Base-by-base conservation (phyloP, 148 eudicot genomes). In the Polygonum maritimum region DNA sequence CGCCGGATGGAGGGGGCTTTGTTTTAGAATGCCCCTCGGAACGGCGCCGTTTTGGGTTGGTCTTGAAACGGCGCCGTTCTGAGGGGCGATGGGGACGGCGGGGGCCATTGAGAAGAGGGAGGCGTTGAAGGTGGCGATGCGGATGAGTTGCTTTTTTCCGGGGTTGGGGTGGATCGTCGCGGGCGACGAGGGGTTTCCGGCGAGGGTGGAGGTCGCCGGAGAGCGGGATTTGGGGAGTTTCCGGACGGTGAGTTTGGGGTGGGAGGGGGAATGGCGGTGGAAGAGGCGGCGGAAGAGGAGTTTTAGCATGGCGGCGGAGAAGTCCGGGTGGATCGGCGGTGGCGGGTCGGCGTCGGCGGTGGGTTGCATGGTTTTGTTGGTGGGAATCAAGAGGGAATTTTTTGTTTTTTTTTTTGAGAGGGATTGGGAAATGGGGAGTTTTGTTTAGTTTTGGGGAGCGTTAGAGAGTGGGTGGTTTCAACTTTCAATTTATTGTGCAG, bases 41-140 rank as follows among this genome's bases (percentile, higher is more conserved):
- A 6, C 47, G 47, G 47, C 47, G 8, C 47, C 47, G 47, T 44
- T 44, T 16, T 80, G 31, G 73, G 1, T 51, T 21, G 62, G 10
- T 11, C 45, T 67, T 2, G 9, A 36, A 16, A 36, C 19, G 44
- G 15, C 71, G 44, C 40, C 44, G 71, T 14, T 22, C 75, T 0
- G 78, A 47, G 2, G 77, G 2, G 76, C 10, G 21, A 55, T 31
- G 2, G 82, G 81, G 15, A 90, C 87, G 19, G 90, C 97, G 0
- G 98, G 90, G 73, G 98, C 98, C 97, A 95, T 92, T 78, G 96
- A 89, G 79, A 95, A 95, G 7, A 92, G 81, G 79, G 98, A 89
- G 76, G 98, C 98, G 77, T 95, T 95, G 51, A 95, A 95, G 11
- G 98, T 89, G 8, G 97, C 98, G 22, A 95, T 71, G 3, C 97